These are phyloP conservation scores for Xylaria sp. DNA, from an alignment of 2,329 filamentous ascomycete species.

Conservation along the genomic window DNA sequence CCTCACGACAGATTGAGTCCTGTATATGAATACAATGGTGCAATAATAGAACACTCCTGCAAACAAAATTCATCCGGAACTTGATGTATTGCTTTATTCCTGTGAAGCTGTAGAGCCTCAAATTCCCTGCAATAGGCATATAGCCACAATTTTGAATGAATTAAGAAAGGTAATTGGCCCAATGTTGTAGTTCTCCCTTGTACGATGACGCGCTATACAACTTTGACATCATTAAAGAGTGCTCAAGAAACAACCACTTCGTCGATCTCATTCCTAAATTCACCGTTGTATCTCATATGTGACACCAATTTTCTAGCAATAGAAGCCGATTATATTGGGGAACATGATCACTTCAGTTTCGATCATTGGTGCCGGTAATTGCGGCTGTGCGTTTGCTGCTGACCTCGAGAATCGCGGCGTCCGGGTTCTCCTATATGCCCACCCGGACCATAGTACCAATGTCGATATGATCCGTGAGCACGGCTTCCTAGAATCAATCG, in stretches of 20 bases:
- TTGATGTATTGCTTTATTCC: not conserved
- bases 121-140: not conserved
- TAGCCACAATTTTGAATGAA: not conserved
- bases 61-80: not conserved
- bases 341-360: slow-evolving; percentile 32
- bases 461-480: slow-evolving; percentile 20
- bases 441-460: slow-evolving; percentile 31
- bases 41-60: not conserved
- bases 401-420: slow-evolving; percentile 35
- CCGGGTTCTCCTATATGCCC: slow-evolving; percentile 33
- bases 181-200: not conserved
- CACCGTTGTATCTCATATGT: not conserved
- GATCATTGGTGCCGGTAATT: slow-evolving; percentile 29
- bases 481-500: slow-evolving; percentile 29
- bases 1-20: not conserved
- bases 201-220: not conserved
- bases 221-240: slow-evolving; percentile 1
- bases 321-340: not conserved
- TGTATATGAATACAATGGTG: not conserved
- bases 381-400: slow-evolving; percentile 34
- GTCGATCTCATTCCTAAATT: not conserved
- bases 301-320: not conserved
- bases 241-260: not conserved
- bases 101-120: not conserved
- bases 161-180: not conserved